These are phyloP conservation scores for Trametes gibbosa DNA, from an alignment of 768 basidiomycete genomes.

Conservation along the genomic window DNA sequence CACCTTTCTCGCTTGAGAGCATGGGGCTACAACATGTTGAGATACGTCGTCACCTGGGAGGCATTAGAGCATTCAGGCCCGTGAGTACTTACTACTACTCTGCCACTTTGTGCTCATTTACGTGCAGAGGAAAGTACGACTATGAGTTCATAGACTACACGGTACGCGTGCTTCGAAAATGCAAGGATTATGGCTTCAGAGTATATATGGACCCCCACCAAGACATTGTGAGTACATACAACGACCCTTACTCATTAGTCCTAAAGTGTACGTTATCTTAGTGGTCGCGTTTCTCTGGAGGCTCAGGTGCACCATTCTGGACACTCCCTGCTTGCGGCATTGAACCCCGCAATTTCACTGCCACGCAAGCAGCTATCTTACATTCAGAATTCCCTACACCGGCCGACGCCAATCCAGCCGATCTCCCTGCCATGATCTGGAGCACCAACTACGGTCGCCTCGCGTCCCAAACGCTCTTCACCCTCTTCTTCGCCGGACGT, in stretches of 20 bases:
- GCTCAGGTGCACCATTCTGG: constrained; percentile 95
- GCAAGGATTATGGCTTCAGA: constrained; percentile 88
- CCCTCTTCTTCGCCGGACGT: constrained; percentile 90
- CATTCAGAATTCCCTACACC: constrained; percentile 85
- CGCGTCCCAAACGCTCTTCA: constrained; percentile 84
- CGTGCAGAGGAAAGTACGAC: constrained; percentile 79
- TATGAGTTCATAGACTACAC: constrained; percentile 91
- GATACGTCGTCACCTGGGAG: constrained; percentile 93
- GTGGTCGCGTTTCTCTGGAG: constrained; percentile 96
- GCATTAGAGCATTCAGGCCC: constrained; percentile 91
- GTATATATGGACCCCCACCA: constrained; percentile 97
- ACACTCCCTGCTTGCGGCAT: constrained; percentile 89
- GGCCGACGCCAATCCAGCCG: constrained; percentile 59
- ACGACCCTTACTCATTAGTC: background rate
- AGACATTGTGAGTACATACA: constrained; percentile 59
- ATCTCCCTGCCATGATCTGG: constrained; percentile 95
- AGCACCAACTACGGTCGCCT: constrained; percentile 92
- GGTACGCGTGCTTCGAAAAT: constrained; percentile 81
- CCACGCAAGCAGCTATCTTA: constrained; percentile 81
- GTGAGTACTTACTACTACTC: constrained; percentile 55
- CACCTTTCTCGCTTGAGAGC: constrained; percentile 82
- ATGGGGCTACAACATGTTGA: constrained; percentile 92
- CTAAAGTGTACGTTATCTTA: constrained; percentile 28
- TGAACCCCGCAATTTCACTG: constrained; percentile 78
- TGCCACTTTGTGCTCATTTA: constrained; percentile 3